Evolutionary conservation across 345 rosid species (phyloP).

Genomic region (Raphanus raphanistrum): DNA sequence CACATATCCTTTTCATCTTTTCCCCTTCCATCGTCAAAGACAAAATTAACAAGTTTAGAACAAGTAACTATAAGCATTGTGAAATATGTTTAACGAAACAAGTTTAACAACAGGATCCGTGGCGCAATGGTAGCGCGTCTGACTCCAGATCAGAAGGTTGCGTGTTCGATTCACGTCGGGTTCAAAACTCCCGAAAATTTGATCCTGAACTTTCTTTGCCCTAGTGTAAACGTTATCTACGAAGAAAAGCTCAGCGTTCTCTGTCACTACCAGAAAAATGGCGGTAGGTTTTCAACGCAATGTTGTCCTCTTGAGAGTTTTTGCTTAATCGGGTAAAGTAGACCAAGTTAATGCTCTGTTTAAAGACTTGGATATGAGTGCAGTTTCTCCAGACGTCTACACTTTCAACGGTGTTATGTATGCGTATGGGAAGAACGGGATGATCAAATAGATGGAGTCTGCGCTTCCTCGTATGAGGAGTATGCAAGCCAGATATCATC

Average conservation of each 20-base stretch:
- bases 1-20: too few relatives aligned
- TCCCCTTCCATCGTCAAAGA: too few relatives aligned
- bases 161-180: constrained; percentile 97
- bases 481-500: constrained; percentile 75
- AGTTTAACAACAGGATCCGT: constrained; percentile 94
- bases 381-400: constrained; percentile 67
- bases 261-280: too few relatives aligned
- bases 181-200: constrained; percentile 45
- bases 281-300: constrained; percentile 62
- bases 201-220: constrained; percentile 16
- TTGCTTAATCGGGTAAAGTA: constrained; percentile 74
- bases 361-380: constrained; percentile 65
- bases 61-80: too few relatives aligned
- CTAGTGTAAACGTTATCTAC: too few relatives aligned
- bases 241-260: too few relatives aligned
- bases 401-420: constrained; percentile 93
- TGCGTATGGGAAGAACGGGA: constrained; percentile 89
- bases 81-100: too few relatives aligned
- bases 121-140: constrained; percentile 99
- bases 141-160: constrained; percentile 99
- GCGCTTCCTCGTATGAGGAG: constrained; percentile 80
- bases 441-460: constrained; percentile 88
- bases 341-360: constrained; percentile 70
- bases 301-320: constrained; percentile 83
- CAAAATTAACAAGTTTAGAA: too few relatives aligned